Evolutionary conservation across 768 basidiomycete genomes (phyloP).

Genomic region (Podaxis carcinomalis): DNA sequence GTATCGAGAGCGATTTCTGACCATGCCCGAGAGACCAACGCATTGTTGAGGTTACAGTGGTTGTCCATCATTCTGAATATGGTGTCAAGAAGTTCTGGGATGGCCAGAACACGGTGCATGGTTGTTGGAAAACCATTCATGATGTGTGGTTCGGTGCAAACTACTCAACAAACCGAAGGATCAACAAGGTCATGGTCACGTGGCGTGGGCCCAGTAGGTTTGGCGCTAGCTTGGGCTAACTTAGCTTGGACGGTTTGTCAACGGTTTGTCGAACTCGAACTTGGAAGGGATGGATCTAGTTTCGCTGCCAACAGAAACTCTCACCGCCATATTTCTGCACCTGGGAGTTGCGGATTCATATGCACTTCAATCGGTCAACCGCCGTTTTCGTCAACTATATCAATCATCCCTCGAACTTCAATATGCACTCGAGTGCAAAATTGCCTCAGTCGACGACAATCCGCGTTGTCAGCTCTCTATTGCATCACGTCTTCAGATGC

Average conservation of each 20-base stretch:
- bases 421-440: not conserved
- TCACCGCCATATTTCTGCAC: not conserved
- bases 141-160: not conserved
- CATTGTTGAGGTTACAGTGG: constrained; percentile 12
- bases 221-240: too few relatives aligned
- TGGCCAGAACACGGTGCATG: constrained; percentile 13
- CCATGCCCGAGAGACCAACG: constrained; percentile 18
- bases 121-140: not conserved
- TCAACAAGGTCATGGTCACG: not conserved
- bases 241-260: not conserved
- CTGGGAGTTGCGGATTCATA: not conserved
- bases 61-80: constrained; percentile 16
- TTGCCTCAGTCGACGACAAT: not conserved
- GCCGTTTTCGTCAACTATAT: not conserved
- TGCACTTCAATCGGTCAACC: not conserved
- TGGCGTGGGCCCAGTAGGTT: not conserved
- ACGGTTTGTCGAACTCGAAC: not conserved
- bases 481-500: not conserved
- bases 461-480: not conserved
- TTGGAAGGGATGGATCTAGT: not conserved
- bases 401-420: not conserved
- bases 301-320: not conserved
- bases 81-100: constrained; percentile 17
- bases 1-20: constrained; percentile 16
- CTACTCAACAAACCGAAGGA: not conserved